Conservation (phyloP, 768 basidiomycete genomes). For the Sporobolomyces phaffii region DNA sequence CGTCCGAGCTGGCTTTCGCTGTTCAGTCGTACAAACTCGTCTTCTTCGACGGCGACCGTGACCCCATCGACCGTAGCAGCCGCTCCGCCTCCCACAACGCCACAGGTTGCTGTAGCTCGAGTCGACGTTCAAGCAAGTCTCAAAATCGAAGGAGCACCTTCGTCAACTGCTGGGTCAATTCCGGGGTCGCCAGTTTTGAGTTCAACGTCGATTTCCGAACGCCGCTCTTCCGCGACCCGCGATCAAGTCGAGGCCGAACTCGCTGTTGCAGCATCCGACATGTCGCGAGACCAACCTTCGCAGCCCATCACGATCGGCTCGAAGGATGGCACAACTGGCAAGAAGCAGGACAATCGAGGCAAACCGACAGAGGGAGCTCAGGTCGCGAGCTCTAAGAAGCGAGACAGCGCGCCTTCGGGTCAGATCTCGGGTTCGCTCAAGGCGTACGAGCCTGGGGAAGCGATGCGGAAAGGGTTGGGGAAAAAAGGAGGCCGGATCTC, state of each 20-base stretch:
- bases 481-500: constrained; percentile 4
- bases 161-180: neutral
- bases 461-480: constrained; percentile 13
- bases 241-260: neutral
- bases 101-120: constrained; percentile 21
- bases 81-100: neutral
- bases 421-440: constrained; percentile 20
- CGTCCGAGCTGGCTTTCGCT: constrained; percentile 25
- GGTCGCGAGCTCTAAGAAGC: neutral
- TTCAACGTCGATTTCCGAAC: constrained; percentile 1
- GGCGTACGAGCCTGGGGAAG: constrained; percentile 15
- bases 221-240: neutral
- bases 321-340: neutral
- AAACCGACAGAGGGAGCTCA: neutral
- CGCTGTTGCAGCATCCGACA: neutral
- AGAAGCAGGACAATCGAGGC: neutral
- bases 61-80: neutral
- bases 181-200: neutral
- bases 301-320: constrained; percentile 33
- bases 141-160: neutral
- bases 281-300: neutral
- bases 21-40: constrained; percentile 7
- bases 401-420: neutral
- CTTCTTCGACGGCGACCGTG: constrained; percentile 2
- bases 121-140: constrained; percentile 30